phyloP scores from a whole-genome alignment of 1,284 basidiomycete species.

The Coniferiporia weirii region DNA sequence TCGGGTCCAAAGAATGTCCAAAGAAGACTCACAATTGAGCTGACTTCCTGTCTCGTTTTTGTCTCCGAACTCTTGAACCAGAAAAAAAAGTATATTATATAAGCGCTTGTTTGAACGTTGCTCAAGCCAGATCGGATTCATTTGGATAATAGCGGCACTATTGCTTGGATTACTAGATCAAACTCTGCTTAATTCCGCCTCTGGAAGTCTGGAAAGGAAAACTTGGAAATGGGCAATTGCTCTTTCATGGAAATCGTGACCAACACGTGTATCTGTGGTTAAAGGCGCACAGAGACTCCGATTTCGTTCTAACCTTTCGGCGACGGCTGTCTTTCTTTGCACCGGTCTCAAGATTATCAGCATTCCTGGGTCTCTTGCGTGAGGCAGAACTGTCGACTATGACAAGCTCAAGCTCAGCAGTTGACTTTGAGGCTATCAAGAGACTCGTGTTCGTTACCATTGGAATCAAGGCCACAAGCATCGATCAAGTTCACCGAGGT shows the following conservation, averaged over 20 bases:
- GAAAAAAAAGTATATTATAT: too few species aligned
- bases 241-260: not conserved
- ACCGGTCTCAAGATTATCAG: not conserved
- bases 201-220: not conserved
- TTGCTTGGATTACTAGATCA: too few species aligned
- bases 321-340: not conserved
- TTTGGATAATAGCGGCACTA: too few species aligned
- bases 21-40: too few species aligned
- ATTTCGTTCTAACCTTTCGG: conserved; percentile 16
- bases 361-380: not conserved
- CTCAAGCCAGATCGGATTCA: too few species aligned
- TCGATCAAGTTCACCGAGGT: conserved; percentile 25
- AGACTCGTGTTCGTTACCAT: conserved; percentile 19
- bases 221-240: not conserved
- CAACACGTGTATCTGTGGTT: conserved; percentile 1
- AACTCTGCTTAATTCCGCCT: not conserved
- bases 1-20: too few species aligned
- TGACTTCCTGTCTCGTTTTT: too few species aligned
- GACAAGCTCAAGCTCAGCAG: conserved; percentile 6
- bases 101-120: too few species aligned
- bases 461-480: conserved; percentile 16
- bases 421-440: conserved; percentile 22
- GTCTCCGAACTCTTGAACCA: too few species aligned
- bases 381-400: conserved; percentile 20
- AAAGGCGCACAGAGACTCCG: conserved; percentile 8